A percentile compares a stretch with the other conserved stretches of the same genome.
Conservation (phyloP, 148 eudicot genomes). For the Chenopodium suecicum region DNA sequence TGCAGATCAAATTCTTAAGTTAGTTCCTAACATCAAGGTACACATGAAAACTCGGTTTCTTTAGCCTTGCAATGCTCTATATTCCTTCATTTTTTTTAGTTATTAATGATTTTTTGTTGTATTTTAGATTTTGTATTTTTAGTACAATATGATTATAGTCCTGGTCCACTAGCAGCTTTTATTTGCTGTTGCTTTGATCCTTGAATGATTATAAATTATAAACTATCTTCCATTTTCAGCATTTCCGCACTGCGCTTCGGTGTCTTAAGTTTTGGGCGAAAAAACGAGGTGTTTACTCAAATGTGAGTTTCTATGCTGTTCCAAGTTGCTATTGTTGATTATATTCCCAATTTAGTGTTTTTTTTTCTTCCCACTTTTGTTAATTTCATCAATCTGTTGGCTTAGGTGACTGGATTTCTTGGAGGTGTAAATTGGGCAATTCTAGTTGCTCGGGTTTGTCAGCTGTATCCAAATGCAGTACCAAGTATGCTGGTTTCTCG, state of each 20-base stretch:
- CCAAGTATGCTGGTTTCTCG: constrained; percentile 93
- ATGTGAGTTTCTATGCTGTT: constrained; percentile 47
- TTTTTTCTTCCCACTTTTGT: no score
- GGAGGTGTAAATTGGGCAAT: constrained; percentile 98
- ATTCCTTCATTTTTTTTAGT: not conserved
- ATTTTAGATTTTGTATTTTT: not conserved
- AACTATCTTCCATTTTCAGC: constrained; percentile 33
- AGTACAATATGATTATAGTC: no score
- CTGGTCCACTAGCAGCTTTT: not conserved
- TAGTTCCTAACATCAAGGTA: constrained; percentile 84
- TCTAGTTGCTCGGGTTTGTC: constrained; percentile 88
- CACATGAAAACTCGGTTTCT: not conserved
- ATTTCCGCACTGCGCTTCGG: constrained; percentile 74
- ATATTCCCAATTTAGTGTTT: not conserved
- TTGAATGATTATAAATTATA: not conserved
- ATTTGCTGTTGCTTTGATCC: not conserved
- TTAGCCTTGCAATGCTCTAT: not conserved
- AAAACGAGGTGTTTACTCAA: constrained; percentile 83
- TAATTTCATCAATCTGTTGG: not conserved
- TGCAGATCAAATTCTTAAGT: constrained; percentile 88
- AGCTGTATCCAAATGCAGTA: constrained; percentile 84
- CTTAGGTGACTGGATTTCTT: constrained; percentile 87
- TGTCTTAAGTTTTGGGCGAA: constrained; percentile 93
- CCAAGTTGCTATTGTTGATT: not conserved
- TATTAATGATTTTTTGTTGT: not conserved